Base-by-base conservation (phyloP, 495 filamentous ascomycete genomes). In the Hypoxylon trugodes region DNA sequence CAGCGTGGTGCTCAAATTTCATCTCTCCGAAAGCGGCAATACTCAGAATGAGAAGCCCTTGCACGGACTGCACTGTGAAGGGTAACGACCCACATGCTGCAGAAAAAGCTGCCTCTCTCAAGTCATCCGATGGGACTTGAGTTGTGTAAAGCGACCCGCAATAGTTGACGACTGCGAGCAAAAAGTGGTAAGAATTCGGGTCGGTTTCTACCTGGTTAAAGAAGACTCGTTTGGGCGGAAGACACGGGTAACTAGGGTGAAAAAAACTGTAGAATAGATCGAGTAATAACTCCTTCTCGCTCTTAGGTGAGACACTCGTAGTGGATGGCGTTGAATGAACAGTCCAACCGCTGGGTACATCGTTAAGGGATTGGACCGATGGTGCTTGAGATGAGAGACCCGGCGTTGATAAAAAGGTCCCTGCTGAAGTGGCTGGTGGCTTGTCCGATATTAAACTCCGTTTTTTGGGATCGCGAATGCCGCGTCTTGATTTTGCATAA, bases 11-110 rank as follows among this genome's bases (percentile, higher is more conserved):
- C 16, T 72, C 66, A 7, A 83, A 81, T 53, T 89, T 85, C 61
- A 87, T 86, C 37, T 82, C 79, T 21, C 84, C 84, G 59, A 91
- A 87, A 3, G 90, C 77, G 3, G 84, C 85, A 55, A 91, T 86
- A 6, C 89, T 81, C 26, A 86, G 78, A 3, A 92, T 69, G 10
- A 91, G 70, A 26, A 90, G 75, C 3, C 87, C 84, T 68, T 92
- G 90, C 2, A 92, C 81, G 24, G 79, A 79, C 62, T 85, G 87
- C 8, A 81, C 83, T 42, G 82, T 83, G 30, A 78, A 77, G 4
- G 79, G 69, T 30, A 81, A 68, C 26, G 70, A 71, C 3, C 74
- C 64, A 26, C 72, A 74, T 15, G 80, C 74, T 18, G 81, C 70
- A 9, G 70, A 70, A 25, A 68, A 64, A 36, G 82, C 76, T 1